Percentiles rank a stretch among this genome's conserved stretches.
These are phyloP conservation scores for Lepidium didymum DNA, from an alignment of 345 rosid species.

Conservation along the genomic window DNA sequence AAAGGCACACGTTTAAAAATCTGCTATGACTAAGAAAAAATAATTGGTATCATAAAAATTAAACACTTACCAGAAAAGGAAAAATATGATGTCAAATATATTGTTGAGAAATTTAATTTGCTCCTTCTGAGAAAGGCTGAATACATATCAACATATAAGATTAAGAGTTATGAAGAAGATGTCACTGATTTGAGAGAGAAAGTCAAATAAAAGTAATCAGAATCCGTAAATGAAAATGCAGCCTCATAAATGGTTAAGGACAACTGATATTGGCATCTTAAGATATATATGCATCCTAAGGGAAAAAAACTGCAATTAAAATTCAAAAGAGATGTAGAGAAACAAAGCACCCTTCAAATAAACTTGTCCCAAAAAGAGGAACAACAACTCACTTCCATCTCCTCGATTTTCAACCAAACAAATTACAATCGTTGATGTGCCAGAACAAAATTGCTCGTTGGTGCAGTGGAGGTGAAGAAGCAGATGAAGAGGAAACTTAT, in stretches of 20 bases:
- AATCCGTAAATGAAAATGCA: background rate
- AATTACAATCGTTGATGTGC: background rate
- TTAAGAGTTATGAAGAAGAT: background rate
- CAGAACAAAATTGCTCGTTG: background rate
- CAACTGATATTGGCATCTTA: background rate
- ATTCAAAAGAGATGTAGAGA: background rate
- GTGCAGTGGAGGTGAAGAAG: background rate
- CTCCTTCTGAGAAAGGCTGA: background rate
- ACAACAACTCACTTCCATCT: slow-evolving; percentile 8
- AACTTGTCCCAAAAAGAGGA: slow-evolving; percentile 1
- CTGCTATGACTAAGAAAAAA: background rate
- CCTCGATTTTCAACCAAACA: background rate
- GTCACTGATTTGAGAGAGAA: background rate
- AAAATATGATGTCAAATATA: background rate
- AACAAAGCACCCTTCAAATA: background rate
- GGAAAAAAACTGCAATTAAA: background rate
- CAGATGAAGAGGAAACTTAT: background rate
- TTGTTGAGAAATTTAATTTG: background rate
- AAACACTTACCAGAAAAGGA: background rate
- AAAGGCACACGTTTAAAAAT: background rate
- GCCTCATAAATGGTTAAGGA: background rate
- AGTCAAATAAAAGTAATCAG: background rate
- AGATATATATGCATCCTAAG: background rate
- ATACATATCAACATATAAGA: background rate
- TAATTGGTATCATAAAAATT: background rate